These are phyloP conservation scores for Sabuloglossum arenarium DNA, from an alignment of 495 filamentous ascomycete species.

Conservation along the genomic window DNA sequence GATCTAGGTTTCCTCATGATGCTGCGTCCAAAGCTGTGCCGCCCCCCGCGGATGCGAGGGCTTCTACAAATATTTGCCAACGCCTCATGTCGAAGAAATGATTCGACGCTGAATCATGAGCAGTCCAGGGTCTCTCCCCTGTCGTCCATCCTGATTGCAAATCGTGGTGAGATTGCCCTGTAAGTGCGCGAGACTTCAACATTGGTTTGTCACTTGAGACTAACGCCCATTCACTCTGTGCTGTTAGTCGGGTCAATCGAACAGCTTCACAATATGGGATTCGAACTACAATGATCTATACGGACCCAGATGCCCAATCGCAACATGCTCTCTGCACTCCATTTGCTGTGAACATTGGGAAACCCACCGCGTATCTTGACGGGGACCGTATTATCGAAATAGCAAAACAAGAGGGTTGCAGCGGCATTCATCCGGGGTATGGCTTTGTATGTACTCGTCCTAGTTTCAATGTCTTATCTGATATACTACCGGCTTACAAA, in stretches of 20 bases:
- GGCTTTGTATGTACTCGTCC: slow-evolving; percentile 46
- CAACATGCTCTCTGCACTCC: slow-evolving; percentile 80
- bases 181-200: slow-evolving; percentile 16
- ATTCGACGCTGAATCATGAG: neutral
- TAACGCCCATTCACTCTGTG: neutral
- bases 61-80: neutral
- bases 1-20: neutral
- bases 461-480: neutral
- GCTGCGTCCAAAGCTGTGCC: neutral
- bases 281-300: slow-evolving; percentile 85
- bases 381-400: slow-evolving; percentile 77
- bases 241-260: slow-evolving; percentile 48
- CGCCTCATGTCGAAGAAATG: neutral
- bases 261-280: slow-evolving; percentile 81
- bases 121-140: slow-evolving; percentile 24
- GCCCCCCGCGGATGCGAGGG: neutral
- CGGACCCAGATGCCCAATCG: slow-evolving; percentile 66
- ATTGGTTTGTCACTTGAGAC: neutral
- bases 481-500: slow-evolving; percentile 6
- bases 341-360: slow-evolving; percentile 61
- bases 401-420: slow-evolving; percentile 65
- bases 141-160: slow-evolving; percentile 82
- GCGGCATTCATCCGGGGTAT: slow-evolving; percentile 89
- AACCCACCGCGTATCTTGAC: slow-evolving; percentile 71
- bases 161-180: slow-evolving; percentile 91